Evolutionary conservation across 768 basidiomycete genomes (phyloP), one percentile per base, ranked within the genome.

Genomic region (Russula sp.): DNA sequence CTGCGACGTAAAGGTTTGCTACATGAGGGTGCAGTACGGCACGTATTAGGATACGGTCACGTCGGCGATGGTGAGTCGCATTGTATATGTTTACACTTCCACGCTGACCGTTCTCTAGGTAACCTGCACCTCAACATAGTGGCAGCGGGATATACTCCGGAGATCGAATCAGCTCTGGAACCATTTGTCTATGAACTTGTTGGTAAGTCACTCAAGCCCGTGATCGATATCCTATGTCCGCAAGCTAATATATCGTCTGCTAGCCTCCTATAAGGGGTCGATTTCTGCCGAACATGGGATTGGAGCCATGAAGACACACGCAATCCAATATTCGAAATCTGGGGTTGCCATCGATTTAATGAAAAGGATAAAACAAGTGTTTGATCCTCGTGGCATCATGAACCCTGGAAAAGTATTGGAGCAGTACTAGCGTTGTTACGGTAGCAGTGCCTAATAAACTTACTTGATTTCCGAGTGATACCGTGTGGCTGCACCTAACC

Each of bases 251-350:
- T 29, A 35, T 29, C n/a, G 20, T 42, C 53, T 47, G 54, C 22
- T 64, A 92, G 89, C 85, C 20, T 84, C 83, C 1, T 81, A 89
- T 70, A 82, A 85, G 54, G 96, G 96, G 8, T 98, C 96, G 0
- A 84, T 99, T 66, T 98, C 95, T 7, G 96, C 96, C 2, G 96
- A 99, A 71, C 96, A 99, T 72, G 96, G 96, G 6, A 86, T 99
- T 56, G 95, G 96, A n/a, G 81, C 87, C 0, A 93, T 93, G 89
- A 98, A 98, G 77, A 88, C 90, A 0, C 85, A 88, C 59, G 91
- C 92, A 16, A 82, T 98, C 22, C 81, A 80, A 42, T 98, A 97
- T 74, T 93, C 92, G 7, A 97, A 98, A 75, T 81, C 76, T 62
- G 76, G 79, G 8, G 81, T 83, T 25, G 91, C 88, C 70, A 88